These are phyloP conservation scores for Starmerella tilneyi DNA, from an alignment of 805 yeast species.

Conservation along the genomic window DNA sequence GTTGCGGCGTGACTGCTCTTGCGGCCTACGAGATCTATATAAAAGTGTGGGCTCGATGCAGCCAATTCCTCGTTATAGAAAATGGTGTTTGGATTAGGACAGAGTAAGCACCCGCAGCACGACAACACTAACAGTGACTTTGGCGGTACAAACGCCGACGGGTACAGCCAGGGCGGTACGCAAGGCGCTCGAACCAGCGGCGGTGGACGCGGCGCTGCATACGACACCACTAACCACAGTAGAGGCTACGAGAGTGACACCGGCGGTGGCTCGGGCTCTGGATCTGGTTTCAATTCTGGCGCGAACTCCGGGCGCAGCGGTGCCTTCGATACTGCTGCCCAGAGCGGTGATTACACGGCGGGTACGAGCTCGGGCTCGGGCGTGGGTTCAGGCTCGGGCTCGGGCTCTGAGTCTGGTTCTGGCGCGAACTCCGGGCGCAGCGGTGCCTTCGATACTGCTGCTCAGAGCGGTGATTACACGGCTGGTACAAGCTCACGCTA, in stretches of 20 bases:
- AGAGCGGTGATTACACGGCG: slow-evolving; percentile 2
- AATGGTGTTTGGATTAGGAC: slow-evolving; percentile 13
- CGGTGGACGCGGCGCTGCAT: background rate
- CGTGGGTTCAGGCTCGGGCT: slow-evolving; percentile 5
- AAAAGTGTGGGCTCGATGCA: no score
- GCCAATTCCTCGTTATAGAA: no score
- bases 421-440: background rate
- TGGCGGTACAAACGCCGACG: slow-evolving; percentile 2
- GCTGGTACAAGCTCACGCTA: background rate
- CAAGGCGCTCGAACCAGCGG: background rate
- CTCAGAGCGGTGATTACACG: background rate
- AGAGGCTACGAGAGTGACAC: background rate
- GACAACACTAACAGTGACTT: slow-evolving; percentile 1
- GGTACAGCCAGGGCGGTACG: slow-evolving; percentile 1
- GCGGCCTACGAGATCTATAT: background rate
- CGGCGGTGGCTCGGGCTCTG: slow-evolving; percentile 2
- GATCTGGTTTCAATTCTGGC: slow-evolving; percentile 3
- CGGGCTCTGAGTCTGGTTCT: background rate
- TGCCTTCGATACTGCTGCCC: slow-evolving; percentile 1
- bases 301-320: no score
- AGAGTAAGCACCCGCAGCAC: slow-evolving; percentile 5
- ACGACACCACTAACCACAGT: background rate
- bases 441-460: background rate
- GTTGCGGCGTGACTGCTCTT: background rate
- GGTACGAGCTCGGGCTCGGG: slow-evolving; percentile 7